phyloP scores from a whole-genome alignment of 495 filamentous ascomycete genomes.

The Aspergillus steynii region DNA sequence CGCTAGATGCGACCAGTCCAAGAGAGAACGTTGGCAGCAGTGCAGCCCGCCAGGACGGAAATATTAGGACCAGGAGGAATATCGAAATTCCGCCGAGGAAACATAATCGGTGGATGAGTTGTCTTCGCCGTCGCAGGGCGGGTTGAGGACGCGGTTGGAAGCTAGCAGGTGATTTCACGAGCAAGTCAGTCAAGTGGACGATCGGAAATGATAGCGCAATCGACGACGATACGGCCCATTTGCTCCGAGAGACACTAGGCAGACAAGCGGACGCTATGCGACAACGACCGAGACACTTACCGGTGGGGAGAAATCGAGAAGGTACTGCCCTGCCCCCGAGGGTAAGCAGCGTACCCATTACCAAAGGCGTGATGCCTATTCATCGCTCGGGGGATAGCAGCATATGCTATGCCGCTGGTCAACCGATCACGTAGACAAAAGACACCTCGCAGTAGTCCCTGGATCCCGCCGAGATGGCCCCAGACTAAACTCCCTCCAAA shows the following conservation, averaged over 20 bases:
- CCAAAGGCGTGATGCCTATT: constrained; percentile 67
- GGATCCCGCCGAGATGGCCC: constrained; percentile 13
- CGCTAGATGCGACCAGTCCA: constrained; percentile 64
- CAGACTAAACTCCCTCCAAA: neutral
- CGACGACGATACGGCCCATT: neutral
- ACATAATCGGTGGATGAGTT: constrained; percentile 69
- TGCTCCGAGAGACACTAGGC: constrained; percentile 13
- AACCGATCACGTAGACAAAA: constrained; percentile 14
- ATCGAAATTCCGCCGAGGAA: constrained; percentile 49
- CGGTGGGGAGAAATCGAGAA: constrained; percentile 90
- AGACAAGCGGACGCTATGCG: neutral
- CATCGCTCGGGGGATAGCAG: constrained; percentile 39
- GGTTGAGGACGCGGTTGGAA: constrained; percentile 86
- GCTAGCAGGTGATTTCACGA: constrained; percentile 44
- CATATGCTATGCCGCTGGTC: constrained; percentile 31
- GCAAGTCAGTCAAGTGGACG: neutral
- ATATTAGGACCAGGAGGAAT: constrained; percentile 67
- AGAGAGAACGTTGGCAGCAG: constrained; percentile 64
- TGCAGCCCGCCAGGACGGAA: constrained; percentile 67
- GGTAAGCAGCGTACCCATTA: constrained; percentile 74
- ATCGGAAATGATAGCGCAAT: neutral
- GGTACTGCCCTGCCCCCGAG: constrained; percentile 57
- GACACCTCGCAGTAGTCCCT: constrained; percentile 6
- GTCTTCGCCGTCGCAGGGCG: constrained; percentile 69
- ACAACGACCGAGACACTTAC: constrained; percentile 41